Conservation (phyloP, 1,139 yeast species). For the Zhuliangozyma blackwelliae region DNA sequence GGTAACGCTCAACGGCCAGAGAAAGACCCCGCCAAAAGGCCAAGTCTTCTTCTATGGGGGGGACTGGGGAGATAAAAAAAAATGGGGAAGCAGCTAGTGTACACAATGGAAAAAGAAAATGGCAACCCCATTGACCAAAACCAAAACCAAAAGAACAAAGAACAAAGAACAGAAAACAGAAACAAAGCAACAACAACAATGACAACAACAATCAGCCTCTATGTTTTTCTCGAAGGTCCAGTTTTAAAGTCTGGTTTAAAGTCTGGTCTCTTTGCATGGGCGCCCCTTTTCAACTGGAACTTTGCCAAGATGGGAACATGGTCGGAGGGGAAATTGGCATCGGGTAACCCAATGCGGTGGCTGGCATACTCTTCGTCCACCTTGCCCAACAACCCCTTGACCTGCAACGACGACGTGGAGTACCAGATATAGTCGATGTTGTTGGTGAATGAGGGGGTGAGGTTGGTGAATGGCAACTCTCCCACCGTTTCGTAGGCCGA, state of each 20-base stretch:
- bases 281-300: constrained; percentile 62
- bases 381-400: constrained; percentile 81
- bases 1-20: no score
- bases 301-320: constrained; percentile 81
- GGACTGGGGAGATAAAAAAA: no score
- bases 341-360: constrained; percentile 87
- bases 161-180: background rate
- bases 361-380: constrained; percentile 74
- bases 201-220: background rate
- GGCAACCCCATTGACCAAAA: no score
- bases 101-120: no score
- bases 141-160: background rate
- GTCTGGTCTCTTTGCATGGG: constrained; percentile 32
- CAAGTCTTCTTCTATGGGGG: no score
- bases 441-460: constrained; percentile 88
- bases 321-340: constrained; percentile 91
- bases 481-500: constrained; percentile 83
- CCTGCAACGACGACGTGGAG: constrained; percentile 71
- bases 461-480: constrained; percentile 91
- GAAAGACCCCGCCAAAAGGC: no score
- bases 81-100: no score
- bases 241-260: constrained; percentile 51
- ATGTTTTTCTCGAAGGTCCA: constrained; percentile 50
- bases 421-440: constrained; percentile 96
- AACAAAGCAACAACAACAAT: background rate